Evolutionary conservation across 495 filamentous ascomycete genomes (phyloP), one percentile per base, ranked within the genome.

Genomic region (Stereocaulon alpinum): DNA sequence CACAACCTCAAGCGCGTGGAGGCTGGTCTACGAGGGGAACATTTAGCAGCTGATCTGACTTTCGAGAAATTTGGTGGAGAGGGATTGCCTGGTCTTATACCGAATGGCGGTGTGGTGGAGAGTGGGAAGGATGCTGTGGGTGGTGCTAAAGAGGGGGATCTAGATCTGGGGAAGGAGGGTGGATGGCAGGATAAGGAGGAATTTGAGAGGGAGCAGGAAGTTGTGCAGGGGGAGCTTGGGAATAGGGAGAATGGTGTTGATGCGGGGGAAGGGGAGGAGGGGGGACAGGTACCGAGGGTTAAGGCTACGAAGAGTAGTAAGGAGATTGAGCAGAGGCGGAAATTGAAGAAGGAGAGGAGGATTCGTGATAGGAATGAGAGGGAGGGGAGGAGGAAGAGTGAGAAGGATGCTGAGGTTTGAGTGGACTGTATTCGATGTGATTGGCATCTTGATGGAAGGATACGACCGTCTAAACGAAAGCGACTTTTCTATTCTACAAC

Each of bases 1-100:
- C 82, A 86, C 67, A 84, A 86, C 64, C 68, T 89, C 51, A 75
- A 80, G 66, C 79, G 86, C 22, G 80, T 88, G 11, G 80, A 85
- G 67, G 81, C 80, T 0, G 86, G 85, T 17, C 69, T 86, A 18
- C 71, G 77, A 0, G 84, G 84, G 6, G 81, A 86, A 65, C 72
- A 76, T 24, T 62, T 84, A 34, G 79, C 70, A 9, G 70, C 70
- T 1, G 80, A 82, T 64, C 54, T 78, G 53, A 68, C 73, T 29
- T 67, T 75, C 30, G 67, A 68, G 17, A 72, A 75, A 66, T 60
- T 64, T 30, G 69, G 67, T n/a, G 52, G 64, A 24, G 56, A 43
- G 48, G 71, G 61, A 61, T 18, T 62, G 58, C 54, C 47, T 53
- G 49, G 49, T 12, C 15, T 64, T 41, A 58, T 61, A 48, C 51